These are phyloP conservation scores for Neurospora hispaniola DNA, from an alignment of 495 filamentous ascomycete genomes.

Conservation along the genomic window DNA sequence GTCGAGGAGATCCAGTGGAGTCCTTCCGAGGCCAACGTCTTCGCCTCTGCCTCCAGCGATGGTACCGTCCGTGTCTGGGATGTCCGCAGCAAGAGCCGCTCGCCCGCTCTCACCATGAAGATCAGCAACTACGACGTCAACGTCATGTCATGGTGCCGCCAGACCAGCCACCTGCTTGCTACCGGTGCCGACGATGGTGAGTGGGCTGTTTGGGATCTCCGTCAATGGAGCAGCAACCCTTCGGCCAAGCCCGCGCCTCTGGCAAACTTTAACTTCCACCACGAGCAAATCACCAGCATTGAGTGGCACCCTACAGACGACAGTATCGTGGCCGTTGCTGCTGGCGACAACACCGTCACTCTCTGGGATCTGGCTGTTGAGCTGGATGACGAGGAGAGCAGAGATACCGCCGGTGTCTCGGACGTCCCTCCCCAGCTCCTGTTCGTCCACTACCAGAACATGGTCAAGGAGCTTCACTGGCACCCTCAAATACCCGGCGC, in stretches of 20 bases:
- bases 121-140: slow-evolving; percentile 83
- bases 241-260: slow-evolving; percentile 56
- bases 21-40: slow-evolving; percentile 81
- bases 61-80: slow-evolving; percentile 95
- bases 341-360: slow-evolving; percentile 87
- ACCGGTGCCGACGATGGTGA: slow-evolving; percentile 89
- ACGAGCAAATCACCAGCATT: slow-evolving; percentile 87
- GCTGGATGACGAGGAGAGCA: slow-evolving; percentile 90
- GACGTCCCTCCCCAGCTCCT: slow-evolving; percentile 90
- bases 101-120: slow-evolving; percentile 73
- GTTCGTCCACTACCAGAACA: slow-evolving; percentile 92
- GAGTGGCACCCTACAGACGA: slow-evolving; percentile 98
- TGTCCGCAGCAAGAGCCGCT: slow-evolving; percentile 75
- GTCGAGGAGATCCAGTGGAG: slow-evolving; percentile 97
- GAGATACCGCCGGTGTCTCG: slow-evolving; percentile 71
- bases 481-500: slow-evolving; percentile 92
- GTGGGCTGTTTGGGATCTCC: slow-evolving; percentile 93
- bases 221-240: slow-evolving; percentile 69
- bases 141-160: slow-evolving; percentile 85
- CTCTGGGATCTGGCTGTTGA: slow-evolving; percentile 97
- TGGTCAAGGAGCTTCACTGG: slow-evolving; percentile 93
- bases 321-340: slow-evolving; percentile 83
- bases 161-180: slow-evolving; percentile 78
- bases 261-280: slow-evolving; percentile 86
- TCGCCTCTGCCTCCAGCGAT: slow-evolving; percentile 85